Evolutionary conservation across 192 early-diverging fungal genomes (phyloP), one percentile per base, ranked within the genome.

Genomic region (Podila clonocystis): DNA sequence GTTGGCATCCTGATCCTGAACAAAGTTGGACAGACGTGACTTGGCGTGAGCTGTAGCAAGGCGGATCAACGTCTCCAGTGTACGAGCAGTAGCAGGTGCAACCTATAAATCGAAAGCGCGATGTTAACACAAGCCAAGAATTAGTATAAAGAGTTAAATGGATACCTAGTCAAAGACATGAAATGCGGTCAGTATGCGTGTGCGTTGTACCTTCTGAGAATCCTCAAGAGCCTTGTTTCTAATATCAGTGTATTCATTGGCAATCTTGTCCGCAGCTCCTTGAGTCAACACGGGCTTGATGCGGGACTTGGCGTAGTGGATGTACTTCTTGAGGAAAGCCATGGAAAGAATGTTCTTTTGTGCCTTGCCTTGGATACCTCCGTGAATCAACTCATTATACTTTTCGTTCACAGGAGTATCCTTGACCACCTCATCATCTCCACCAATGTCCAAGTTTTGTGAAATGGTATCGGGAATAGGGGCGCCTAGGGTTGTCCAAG

Each of bases 21-120:
- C 97, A 7, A 74, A 74, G 36, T 89, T 85, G 63, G 93, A 94
- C 73, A 99, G 84, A 29, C 98, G 89, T 58, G 91, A 86, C 86
- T 99, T 99, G 58, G 98, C 97, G 82, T 99, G 96, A 17, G 98
- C 96, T 7, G 98, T 97, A 2, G 96, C 91, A 65, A 99, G 84
- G 85, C 98, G 95, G 76, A 99, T 98, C 48, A 99, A 87, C 4
- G 98, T 98, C 84, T 99, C 98, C 22, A 99, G 87, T 20, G 98
- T 97, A 90, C 98, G 95, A n/a, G 96, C 92, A 13, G 98, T 99
- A 67, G 98, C 90, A n/a, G 98, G 98, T 36, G 96, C 89, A 1
- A 97, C 98, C 86, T 95, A 71, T 45, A 45, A 1, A 36, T 50
- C 15, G 57, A 55, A 13, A 29, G n/a, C 31, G 50, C 64, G 26